phyloP scores from a whole-genome alignment of 768 basidiomycete genomes.

The Suillus discolor region DNA sequence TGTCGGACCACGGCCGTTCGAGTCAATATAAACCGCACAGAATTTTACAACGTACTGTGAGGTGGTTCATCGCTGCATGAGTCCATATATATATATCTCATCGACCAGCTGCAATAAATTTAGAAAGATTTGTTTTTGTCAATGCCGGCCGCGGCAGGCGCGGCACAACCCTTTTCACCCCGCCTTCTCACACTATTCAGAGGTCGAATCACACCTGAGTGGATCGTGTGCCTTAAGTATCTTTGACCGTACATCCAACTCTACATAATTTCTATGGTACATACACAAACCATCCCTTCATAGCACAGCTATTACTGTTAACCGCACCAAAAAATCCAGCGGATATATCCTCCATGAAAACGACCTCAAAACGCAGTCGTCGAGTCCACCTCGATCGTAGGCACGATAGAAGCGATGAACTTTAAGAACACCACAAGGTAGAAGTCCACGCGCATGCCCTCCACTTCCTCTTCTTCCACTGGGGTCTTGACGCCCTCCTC shows the following conservation, averaged over 20 bases:
- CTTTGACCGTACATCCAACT: constrained; percentile 1
- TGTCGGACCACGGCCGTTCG: too few species aligned
- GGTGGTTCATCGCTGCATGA: background rate
- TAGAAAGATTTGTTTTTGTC: too few species aligned
- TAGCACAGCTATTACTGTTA: constrained; percentile 2
- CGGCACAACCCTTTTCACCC: background rate
- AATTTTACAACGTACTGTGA: background rate
- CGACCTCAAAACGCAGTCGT: constrained; percentile 66
- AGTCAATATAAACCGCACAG: background rate
- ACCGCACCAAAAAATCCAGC: background rate
- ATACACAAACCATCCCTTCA: constrained; percentile 1
- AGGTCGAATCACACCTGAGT: background rate
- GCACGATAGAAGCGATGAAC: constrained; percentile 97
- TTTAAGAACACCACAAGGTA: constrained; percentile 99
- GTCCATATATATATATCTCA: background rate
- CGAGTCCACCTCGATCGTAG: constrained; percentile 98
- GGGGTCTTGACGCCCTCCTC: constrained; percentile 43
- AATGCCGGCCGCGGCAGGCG: background rate
- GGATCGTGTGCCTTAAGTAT: background rate
- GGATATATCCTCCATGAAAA: constrained; percentile 7
- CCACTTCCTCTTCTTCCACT: constrained; percentile 67
- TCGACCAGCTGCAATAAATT: background rate
- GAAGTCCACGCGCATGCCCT: constrained; percentile 96
- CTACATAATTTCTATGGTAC: constrained; percentile 11
- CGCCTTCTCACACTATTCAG: background rate